Base-by-base conservation (phyloP, 2,329 filamentous ascomycete genomes). In the Blastomyces parvus region DNA sequence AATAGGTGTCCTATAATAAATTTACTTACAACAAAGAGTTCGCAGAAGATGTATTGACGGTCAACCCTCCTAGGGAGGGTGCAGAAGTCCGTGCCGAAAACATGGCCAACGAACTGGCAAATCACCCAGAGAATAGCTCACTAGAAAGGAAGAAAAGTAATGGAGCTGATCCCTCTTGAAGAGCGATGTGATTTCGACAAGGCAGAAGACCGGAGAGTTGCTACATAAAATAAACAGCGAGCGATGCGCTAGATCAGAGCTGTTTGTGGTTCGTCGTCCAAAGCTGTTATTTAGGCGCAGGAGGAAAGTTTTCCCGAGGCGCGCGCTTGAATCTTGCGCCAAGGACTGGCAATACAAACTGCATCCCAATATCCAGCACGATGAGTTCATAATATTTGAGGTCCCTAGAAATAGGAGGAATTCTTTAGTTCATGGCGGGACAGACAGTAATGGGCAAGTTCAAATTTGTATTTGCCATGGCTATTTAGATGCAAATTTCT, bases 1-100 rank as follows among this genome's bases (percentile, higher is more conserved):
- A 50, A 13, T 11, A 57, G 33, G 25, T 8, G 14, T n/a, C 14
- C 17, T 46, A 27, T 55, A 7, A 27, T n/a, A n/a, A 19, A 7
- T 50, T 7, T 30, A 65, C 66, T 67, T 64, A 68, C 66, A 68
- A 67, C 38, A 68, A 59, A 30, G 65, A 63, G 50, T 67, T 68
- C 13, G 66, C 64, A 22, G 63, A 63, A 1, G 66, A 61, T 5
- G 67, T 68, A 60, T 68, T 68, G 40, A 68, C 62, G 2, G 62
- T 66, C 38, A 68, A 33, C 19, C 67, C 62, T n/a, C 65, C 64
- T 14, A 55, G 19, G 14, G 63, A 53, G 61, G 14, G 66, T 60
- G 63, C 57, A 14, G 64, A 63, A n/a, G 62, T 60, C 9, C 62
- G 61, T 17, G 59, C 58, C 22, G 61, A 63, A 56, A 67, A 68